Evolutionary conservation across 768 basidiomycete genomes (phyloP), one percentile per base, ranked within the genome.

Genomic region (Termitomyces eurrhizus): DNA sequence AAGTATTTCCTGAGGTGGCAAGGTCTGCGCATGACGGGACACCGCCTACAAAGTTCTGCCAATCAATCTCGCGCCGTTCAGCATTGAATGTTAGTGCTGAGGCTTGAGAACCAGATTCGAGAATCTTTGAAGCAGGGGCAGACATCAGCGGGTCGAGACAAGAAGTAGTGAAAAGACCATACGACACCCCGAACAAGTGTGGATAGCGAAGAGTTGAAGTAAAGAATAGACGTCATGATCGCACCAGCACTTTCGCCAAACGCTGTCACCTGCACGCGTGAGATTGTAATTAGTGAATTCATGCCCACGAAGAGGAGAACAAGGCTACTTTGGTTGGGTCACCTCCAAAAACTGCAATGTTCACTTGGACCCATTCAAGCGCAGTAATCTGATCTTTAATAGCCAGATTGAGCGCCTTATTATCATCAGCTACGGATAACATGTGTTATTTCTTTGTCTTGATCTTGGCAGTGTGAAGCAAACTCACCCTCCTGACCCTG

Each of bases 281-380:
- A 46, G 4, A 1, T 29, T 49, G 13, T 3, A 2, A 14, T 16
- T 33, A 21, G 11, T 12, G 11, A 26, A 33, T 33, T 29, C 9
- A 29, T 12, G 8, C 2, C 24, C 2, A 12, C 2, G 8, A 16
- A 41, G 18, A 16, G 18, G 32, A 5, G 4, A 16, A 12, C n/a
- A 11, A n/a, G n/a, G 6, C 13, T 7, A 78, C 79, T 70, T 79
- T 77, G 12, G n/a, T 65, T n/a, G 73, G 74, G 64, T 80, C 83
- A 14, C 86, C 87, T 2, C 87, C 85, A 63, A 87, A 88, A 36
- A 13, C 66, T 39, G 66, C 72, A 54, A 87, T 84, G 62, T 88
- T 80, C 42, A 74, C 64, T 57, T 86, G 81, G 0, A 87, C 78
- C 85, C 80, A 82, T 52, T 70, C 57, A 2, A 81, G 68, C 5